Evolutionary conservation across 805 yeast species (phyloP), one percentile per base, ranked within the genome.

Genomic region (Sugiyamaella floridensis): DNA sequence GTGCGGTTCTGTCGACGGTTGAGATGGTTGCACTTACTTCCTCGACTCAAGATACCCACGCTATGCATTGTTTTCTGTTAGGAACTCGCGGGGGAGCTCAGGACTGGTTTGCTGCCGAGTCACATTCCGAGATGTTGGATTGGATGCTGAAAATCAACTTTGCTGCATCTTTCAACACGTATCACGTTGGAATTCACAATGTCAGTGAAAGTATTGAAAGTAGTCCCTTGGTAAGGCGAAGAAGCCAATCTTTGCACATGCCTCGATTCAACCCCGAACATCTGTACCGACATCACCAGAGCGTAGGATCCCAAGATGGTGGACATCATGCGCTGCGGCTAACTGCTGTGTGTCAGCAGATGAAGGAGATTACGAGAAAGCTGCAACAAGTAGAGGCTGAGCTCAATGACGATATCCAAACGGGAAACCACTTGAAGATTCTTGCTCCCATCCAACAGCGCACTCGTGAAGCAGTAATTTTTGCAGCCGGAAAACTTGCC

Each of bases 81-180:
- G 63, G 65, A 2, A 61, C 63, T 15, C 53, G 66, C 12, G 68
- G 64, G 12, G 65, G 64, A 7, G 52, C 62, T n/a, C 66, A 63
- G 43, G 70, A 67, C 54, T 64, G 67, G 67, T 59, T 67, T 70
- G 51, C 77, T 68, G 79, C 81, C 12, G 66, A 63, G 6, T 67
- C 69, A 19, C 63, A 64, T n/a, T 66, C 66, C 19, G 86, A 81
- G 42, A 68, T 77, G 66, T 61, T 67, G n/a, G 76, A 77, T 19
- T 85, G 90, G 90, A 74, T 83, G 41, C 71, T 70, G 34, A 65
- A 77, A 7, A 78, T 82, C 60, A 81, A 82, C 57, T 76, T 71
- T 57, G 68, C 78, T 7, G 73, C 82, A 1, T 72, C 83, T 0
- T 63, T 79, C 51, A 74, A 73, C 40, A 67, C 75, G 1, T 72